A percentile compares a stretch with the other conserved stretches of the same genome.
Evolutionary conservation across 306 rosid genomes (phyloP).

Genomic region (Cucurbita maxima): DNA sequence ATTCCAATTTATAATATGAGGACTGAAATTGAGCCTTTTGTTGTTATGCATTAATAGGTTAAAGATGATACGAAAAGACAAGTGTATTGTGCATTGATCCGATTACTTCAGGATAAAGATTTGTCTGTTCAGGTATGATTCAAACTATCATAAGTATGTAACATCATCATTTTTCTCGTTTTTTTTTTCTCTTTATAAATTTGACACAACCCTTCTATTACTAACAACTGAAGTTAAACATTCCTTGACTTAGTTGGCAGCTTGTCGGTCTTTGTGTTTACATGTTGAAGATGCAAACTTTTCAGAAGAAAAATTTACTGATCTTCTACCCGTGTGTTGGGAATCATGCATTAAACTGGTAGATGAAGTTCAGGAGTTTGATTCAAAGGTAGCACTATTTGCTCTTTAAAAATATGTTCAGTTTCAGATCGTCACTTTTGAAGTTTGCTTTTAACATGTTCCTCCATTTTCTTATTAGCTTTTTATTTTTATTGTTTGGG

Average conservation of each 20-base stretch:
- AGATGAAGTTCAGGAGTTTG: conserved; percentile 89
- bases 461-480: neutral
- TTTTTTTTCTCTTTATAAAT: conserved; percentile 5
- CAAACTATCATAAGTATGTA: neutral
- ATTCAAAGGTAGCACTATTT: conserved; percentile 61
- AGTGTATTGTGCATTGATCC: conserved; percentile 84
- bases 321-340: conserved; percentile 90
- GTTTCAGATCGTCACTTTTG: neutral
- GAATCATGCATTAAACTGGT: conserved; percentile 72
- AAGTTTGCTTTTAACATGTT: neutral
- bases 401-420: neutral
- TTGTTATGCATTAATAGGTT: conserved; percentile 34
- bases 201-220: conserved; percentile 7
- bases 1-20: neutral
- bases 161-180: neutral
- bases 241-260: conserved; percentile 62
- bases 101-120: conserved; percentile 68
- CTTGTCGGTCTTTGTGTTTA: conserved; percentile 79
- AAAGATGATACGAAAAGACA: conserved; percentile 84
- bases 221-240: conserved; percentile 11
- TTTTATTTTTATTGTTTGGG: neutral
- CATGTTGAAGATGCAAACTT: conserved; percentile 91
- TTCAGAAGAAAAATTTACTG: conserved; percentile 62
- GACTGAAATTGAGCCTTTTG: neutral
- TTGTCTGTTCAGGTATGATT: conserved; percentile 70